Conservation (phyloP, 345 rosid species). For the Lenwebbia sp. region DNA sequence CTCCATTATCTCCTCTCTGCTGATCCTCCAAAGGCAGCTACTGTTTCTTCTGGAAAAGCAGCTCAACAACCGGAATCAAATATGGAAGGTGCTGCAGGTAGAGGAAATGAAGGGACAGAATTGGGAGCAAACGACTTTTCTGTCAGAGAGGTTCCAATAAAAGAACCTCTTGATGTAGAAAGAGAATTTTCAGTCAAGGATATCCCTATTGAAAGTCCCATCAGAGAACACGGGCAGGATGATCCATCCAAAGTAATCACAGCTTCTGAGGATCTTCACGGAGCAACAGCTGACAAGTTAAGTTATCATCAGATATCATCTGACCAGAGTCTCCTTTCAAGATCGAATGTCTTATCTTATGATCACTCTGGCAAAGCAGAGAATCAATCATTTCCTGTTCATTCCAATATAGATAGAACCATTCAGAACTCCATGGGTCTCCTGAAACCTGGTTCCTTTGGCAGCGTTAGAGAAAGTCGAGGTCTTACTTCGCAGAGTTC, state of each 20-base stretch:
- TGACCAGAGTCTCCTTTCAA: background rate
- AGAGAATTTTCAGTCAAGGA: conserved; percentile 24
- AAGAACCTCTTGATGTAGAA: conserved; percentile 12
- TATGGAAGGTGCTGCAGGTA: background rate
- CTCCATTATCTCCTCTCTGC: conserved; percentile 48
- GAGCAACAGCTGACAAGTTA: background rate
- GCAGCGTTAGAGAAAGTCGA: conserved; percentile 2
- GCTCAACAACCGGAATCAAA: conserved; percentile 15
- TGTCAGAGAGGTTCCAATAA: conserved; percentile 8
- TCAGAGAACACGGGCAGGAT: conserved; percentile 11
- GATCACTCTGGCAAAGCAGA: background rate
- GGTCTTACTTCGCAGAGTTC: conserved; percentile 23
- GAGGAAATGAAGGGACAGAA: conserved; percentile 5
- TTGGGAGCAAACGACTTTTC: background rate
- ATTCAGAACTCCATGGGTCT: conserved; percentile 19
- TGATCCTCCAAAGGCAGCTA: conserved; percentile 26
- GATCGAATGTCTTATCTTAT: background rate
- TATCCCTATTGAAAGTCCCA: conserved; percentile 24
- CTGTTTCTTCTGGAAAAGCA: conserved; percentile 18
- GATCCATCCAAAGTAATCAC: conserved; percentile 5
- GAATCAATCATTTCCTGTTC: conserved; percentile 6
- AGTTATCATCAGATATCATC: background rate
- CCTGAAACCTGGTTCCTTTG: conserved; percentile 7
- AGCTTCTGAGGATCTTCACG: conserved; percentile 14
- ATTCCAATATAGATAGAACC: conserved; percentile 18